Evolutionary conservation across 768 basidiomycete genomes (phyloP), one percentile per base, ranked within the genome.

Genomic region (Suillus weaverae): DNA sequence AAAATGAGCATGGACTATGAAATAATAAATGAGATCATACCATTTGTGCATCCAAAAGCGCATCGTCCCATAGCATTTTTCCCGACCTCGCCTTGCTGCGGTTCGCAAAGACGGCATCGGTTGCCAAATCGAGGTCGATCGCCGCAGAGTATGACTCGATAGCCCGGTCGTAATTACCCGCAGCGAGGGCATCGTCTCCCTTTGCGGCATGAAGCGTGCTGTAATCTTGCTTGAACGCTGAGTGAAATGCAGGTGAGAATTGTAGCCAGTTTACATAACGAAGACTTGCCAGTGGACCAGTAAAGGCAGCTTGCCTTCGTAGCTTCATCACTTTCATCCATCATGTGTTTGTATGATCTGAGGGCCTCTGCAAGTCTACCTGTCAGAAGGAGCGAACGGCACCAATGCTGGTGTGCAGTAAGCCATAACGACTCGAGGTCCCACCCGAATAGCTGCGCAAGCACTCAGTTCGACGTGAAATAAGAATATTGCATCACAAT

Each of bases 31-130:
- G 20, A 2, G 4, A 46, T 46, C 20, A 11, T 6, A 46, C 44
- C n/a, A 1, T 46, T n/a, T 11, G 10, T 11, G 51, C 51, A 6
- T 33, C 51, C 0, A 20, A 32, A 0, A 53, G 32, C 0, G 51
- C 51, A 53, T 53, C 51, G 9, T 20, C 51, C 51, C 51, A 53
- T 53, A 53, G 18, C 51, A 53, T 53, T 53, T 53, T 53, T 11
- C 10, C 22, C 4, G 22, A 22, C 8, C 14, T 38, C 7, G 55
- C 55, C 22, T 38, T 26, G 4, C 55, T 38, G 55, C 55, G 55
- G 14, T 56, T 56, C 16, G 16, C n/a, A 38, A 56, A 38, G 22
- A 38, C 1, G 1, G 22, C 5, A 22, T 56, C 36, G 0, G 22
- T 56, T 2, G 36, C 55, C 0, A 36, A 16, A 56, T 26, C 55